Conservation (phyloP, 108 stramenopile genomes). For the Pseudonitzschia multistriata region DNA sequence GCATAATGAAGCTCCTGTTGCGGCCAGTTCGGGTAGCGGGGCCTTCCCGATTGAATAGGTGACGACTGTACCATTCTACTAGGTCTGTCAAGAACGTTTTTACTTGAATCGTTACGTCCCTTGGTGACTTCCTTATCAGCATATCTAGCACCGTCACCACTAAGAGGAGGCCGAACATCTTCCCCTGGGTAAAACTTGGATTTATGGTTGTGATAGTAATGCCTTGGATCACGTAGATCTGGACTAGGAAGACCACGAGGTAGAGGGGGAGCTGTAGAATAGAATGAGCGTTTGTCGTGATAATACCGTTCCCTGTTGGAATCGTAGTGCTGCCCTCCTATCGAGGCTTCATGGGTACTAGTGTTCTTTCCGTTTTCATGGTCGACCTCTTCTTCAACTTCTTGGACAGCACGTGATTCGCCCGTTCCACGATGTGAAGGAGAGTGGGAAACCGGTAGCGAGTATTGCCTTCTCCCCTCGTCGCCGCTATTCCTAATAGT, state of each 20-base stretch:
- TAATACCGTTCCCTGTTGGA: not conserved
- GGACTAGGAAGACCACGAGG: conserved; percentile 13
- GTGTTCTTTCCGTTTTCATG: not conserved
- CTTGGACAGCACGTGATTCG: no score
- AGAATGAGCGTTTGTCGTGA: not conserved
- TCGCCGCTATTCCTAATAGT: not conserved
- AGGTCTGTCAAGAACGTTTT: not conserved
- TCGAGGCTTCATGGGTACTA: not conserved
- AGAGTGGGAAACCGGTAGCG: not conserved
- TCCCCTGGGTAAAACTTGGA: not conserved
- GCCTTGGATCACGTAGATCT: not conserved
- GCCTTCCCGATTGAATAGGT: not conserved
- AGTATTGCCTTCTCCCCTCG: not conserved
- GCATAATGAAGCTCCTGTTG: not conserved
- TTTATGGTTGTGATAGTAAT: not conserved
- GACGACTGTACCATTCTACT: not conserved
- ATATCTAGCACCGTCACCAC: not conserved
- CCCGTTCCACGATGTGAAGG: not conserved
- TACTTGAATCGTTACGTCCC: not conserved
- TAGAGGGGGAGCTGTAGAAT: conserved; percentile 1
- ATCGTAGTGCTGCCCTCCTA: not conserved
- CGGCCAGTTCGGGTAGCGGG: not conserved
- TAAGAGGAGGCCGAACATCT: not conserved
- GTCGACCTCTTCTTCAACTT: not conserved
- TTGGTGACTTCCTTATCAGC: not conserved